Evolutionary conservation across 371 early-diverging fungal genomes (phyloP).

Genomic region (Mucor plumbeus): DNA sequence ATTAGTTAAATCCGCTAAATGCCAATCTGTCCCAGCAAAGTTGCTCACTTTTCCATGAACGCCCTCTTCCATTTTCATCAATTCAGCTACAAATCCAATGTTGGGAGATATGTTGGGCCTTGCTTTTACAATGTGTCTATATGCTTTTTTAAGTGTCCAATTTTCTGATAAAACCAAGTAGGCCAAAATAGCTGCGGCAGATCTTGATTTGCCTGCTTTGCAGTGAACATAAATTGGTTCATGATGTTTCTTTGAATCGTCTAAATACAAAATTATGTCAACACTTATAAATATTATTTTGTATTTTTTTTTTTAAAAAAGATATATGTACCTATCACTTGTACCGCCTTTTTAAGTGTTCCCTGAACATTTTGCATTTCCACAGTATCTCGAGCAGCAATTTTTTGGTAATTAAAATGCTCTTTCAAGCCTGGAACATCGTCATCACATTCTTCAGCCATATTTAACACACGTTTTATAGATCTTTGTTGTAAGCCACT

Average conservation of each 20-base stretch:
- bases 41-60: constrained; percentile 60
- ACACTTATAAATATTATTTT: not conserved
- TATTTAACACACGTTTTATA: constrained; percentile 61
- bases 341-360: constrained; percentile 56
- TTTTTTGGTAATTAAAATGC: constrained; percentile 51
- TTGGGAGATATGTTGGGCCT: constrained; percentile 83
- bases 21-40: constrained; percentile 52
- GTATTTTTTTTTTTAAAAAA: too few relatives aligned
- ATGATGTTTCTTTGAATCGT: constrained; percentile 51
- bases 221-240: constrained; percentile 83
- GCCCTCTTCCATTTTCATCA: constrained; percentile 75
- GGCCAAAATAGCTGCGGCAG: constrained; percentile 79
- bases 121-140: constrained; percentile 70
- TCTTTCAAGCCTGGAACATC: constrained; percentile 55
- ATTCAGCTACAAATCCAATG: constrained; percentile 82
- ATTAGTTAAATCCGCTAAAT: constrained; percentile 16
- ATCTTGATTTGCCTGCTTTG: constrained; percentile 85
- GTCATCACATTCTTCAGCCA: constrained; percentile 73
- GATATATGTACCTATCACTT: constrained; percentile 59
- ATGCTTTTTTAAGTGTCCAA: constrained; percentile 77
- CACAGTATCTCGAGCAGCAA: constrained; percentile 65
- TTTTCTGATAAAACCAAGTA: constrained; percentile 71
- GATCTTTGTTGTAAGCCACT: constrained; percentile 42
- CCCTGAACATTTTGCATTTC: constrained; percentile 63
- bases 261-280: constrained; percentile 18